Evolutionary conservation across 2,329 filamentous ascomycete species (phyloP).

Genomic region (Neurospora sp.): DNA sequence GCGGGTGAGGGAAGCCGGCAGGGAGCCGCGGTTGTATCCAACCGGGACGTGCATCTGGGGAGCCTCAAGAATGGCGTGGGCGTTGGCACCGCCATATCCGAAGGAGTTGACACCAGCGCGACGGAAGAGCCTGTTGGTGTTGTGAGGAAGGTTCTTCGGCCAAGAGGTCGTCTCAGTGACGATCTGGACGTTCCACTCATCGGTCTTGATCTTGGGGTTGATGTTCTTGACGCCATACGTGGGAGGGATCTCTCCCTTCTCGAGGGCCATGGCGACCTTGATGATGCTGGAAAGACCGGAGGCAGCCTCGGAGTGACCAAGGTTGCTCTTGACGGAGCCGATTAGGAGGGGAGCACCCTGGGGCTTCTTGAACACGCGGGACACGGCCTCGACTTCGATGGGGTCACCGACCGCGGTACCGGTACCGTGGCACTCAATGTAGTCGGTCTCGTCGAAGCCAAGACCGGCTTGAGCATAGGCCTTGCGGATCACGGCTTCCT

Average conservation of each 20-base stretch:
- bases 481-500: slow-evolving; percentile 4
- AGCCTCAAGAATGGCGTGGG: slow-evolving; percentile 15
- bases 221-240: slow-evolving; percentile 20
- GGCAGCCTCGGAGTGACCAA: slow-evolving; percentile 18
- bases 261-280: slow-evolving; percentile 22
- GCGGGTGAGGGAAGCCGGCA: slow-evolving; percentile 1
- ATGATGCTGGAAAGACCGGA: slow-evolving; percentile 21
- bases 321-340: slow-evolving; percentile 20
- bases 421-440: slow-evolving; percentile 27
- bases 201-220: slow-evolving; percentile 18
- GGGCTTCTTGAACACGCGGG: slow-evolving; percentile 18
- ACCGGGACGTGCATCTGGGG: not conserved
- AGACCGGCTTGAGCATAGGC: slow-evolving; percentile 3
- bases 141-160: not conserved
- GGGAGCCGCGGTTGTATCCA: not conserved
- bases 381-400: slow-evolving; percentile 29
- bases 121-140: not conserved
- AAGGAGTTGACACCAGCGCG: slow-evolving; percentile 19
- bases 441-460: slow-evolving; percentile 1
- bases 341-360: slow-evolving; percentile 17
- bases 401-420: slow-evolving; percentile 33
- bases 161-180: slow-evolving; percentile 3
- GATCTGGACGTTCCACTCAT: slow-evolving; percentile 18
- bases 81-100: slow-evolving; percentile 25
- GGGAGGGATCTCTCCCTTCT: slow-evolving; percentile 22